Evolutionary conservation across 176 grass and related monocot genomes (phyloP), one percentile per base, ranked within the genome.

Genomic region (Phoenix dactylifera): DNA sequence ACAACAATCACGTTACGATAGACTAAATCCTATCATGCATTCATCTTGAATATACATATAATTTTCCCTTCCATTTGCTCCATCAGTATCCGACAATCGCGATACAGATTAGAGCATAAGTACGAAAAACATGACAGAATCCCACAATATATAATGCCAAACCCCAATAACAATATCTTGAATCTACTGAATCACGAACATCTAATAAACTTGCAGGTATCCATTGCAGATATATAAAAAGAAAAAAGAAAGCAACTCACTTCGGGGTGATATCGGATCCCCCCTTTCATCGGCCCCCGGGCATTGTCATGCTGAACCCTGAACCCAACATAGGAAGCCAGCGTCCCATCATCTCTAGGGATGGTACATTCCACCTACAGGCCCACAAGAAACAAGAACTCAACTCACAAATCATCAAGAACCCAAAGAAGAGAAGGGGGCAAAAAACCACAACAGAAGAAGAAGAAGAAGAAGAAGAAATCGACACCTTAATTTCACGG

Each of bases 291-390:
- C 64, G 64, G 51, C 17, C 64, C 64, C 5, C 64, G 64, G 26
- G 64, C 64, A 67, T 67, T 67, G 25, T 55, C 64, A 9, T 54
- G 64, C n/a, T 67, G 64, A 22, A 55, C 64, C 26, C 64, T 30
- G 5, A 67, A 67, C 9, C 64, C 64, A 19, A 67, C 26, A 26
- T 67, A 54, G 17, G 64, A 67, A 12, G n/a, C 64, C 51, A 54
- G 12, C 4, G 51, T 32, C 15, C 64, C 64, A 18, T 67, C 64
- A 16, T 67, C 64, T 17, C 19, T 67, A 16, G 64, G 64, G 16
- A 67, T 67, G 25, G 64, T 67, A 20, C 64, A 67, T 51, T 67
- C 64, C 50, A 67, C 64, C 64, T 67, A 24, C 24, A 49, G 49
- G 7, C 1, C 5, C 16, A 26, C 50, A 9, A 62, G 5, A 44